phyloP scores from a whole-genome alignment of 139 green algal species.

The Picochlorum sp. region DNA sequence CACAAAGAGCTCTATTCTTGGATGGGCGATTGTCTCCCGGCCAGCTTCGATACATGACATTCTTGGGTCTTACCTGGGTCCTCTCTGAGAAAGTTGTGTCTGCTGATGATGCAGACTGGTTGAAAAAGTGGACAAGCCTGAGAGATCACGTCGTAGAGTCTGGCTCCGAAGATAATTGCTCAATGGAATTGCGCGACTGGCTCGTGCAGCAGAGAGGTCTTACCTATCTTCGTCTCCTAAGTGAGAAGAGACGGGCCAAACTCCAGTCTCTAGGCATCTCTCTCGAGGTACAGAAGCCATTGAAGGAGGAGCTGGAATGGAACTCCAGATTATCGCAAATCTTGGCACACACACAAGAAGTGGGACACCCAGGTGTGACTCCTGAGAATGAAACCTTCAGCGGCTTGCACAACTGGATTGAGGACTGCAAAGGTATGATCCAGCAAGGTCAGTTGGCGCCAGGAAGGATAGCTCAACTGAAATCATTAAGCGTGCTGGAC shows the following conservation, averaged over 20 bases:
- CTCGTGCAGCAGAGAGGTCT: conserved; percentile 36
- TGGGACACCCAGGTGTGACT: conserved; percentile 12
- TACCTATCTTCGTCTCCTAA: conserved; percentile 29
- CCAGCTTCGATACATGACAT: conserved; percentile 42
- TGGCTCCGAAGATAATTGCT: conserved; percentile 16
- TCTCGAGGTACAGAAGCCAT: conserved; percentile 3
- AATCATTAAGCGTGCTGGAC: conserved; percentile 13
- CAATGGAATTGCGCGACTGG: conserved; percentile 20
- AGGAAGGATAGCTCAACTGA: conserved; percentile 19
- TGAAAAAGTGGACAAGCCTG: not conserved
- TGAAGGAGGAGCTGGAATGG: conserved; percentile 14
- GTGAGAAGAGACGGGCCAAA: not conserved
- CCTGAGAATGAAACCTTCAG: conserved; percentile 2
- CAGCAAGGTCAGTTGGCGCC: conserved; percentile 13
- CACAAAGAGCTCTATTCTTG: conserved; percentile 32
- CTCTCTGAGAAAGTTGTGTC: conserved; percentile 8
- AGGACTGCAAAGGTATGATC: conserved; percentile 3
- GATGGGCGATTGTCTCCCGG: conserved; percentile 24
- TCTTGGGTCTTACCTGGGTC: conserved; percentile 24
- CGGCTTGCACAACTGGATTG: conserved; percentile 24
- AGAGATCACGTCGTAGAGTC: conserved; percentile 7
- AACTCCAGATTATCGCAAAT: conserved; percentile 27
- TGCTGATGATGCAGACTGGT: not conserved
- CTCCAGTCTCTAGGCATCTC: not conserved
- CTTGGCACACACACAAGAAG: conserved; percentile 20